Evolutionary conservation across 2,329 filamentous ascomycete species (phyloP).

Genomic region (Pyrenochaeta sp.): DNA sequence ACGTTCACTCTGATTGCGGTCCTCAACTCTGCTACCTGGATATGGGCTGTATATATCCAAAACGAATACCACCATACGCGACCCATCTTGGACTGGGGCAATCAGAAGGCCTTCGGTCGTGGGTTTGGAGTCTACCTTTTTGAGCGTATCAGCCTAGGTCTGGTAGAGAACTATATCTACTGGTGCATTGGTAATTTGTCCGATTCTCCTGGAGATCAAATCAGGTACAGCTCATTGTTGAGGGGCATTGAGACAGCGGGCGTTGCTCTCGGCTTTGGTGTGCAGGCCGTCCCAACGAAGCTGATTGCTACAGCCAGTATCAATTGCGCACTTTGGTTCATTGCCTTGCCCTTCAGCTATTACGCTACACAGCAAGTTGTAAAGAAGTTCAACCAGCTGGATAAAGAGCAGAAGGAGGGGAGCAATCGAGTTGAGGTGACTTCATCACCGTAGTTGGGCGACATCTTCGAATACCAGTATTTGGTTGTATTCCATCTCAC

Average conservation of each 20-base stretch:
- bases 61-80: conserved; percentile 56
- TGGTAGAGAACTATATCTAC: conserved; percentile 58
- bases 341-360: conserved; percentile 55
- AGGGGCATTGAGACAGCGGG: conserved; percentile 55
- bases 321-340: conserved; percentile 54
- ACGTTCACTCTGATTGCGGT: conserved; percentile 54
- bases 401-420: conserved; percentile 3
- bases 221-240: conserved; percentile 56
- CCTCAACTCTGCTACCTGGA: conserved; percentile 57
- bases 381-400: conserved; percentile 47
- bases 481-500: too few species aligned
- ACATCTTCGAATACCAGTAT: too few species aligned
- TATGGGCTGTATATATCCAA: conserved; percentile 59
- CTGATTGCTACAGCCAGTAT: conserved; percentile 56
- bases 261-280: conserved; percentile 54
- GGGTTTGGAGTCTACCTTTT: conserved; percentile 57
- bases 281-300: conserved; percentile 55
- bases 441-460: background rate
- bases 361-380: conserved; percentile 56
- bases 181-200: conserved; percentile 59
- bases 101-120: conserved; percentile 52
- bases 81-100: conserved; percentile 56
- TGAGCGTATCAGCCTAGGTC: conserved; percentile 49
- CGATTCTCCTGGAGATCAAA: conserved; percentile 55
- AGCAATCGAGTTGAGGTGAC: background rate